Percentiles rank a stretch among this genome's conserved stretches.
Conservation (phyloP, 345 rosid species). For the Fremontodendron californicum region DNA sequence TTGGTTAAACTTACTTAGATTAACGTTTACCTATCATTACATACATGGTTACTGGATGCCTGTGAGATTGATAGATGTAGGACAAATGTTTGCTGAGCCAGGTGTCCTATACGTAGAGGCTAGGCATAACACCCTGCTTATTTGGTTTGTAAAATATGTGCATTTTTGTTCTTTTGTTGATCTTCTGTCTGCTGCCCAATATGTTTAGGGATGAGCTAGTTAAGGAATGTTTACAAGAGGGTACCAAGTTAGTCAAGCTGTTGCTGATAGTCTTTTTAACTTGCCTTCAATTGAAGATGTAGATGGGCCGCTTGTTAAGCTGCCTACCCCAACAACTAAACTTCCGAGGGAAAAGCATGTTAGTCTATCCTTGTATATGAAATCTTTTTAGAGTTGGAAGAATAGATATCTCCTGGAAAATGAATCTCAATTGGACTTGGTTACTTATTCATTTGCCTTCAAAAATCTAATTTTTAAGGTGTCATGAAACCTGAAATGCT, state of each 20-base stretch:
- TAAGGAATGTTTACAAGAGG: slow-evolving; percentile 49
- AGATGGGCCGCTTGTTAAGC: slow-evolving; percentile 72
- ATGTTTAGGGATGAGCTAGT: slow-evolving; percentile 59
- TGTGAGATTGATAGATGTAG: too few relatives aligned
- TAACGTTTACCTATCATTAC: too few relatives aligned
- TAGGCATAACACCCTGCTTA: too few relatives aligned
- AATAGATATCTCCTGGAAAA: background rate
- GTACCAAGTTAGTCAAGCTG: slow-evolving; percentile 60
- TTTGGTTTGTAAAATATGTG: slow-evolving; percentile 3
- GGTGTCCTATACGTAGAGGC: too few relatives aligned
- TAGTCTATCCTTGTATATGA: slow-evolving; percentile 18
- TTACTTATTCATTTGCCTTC: background rate
- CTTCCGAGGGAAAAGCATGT: slow-evolving; percentile 88
- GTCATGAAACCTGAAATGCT: background rate
- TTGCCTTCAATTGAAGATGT: slow-evolving; percentile 66
- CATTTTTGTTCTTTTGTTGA: background rate
- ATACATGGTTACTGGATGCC: too few relatives aligned
- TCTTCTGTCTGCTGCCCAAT: background rate
- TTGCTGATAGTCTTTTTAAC: slow-evolving; percentile 59
- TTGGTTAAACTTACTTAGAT: too few relatives aligned
- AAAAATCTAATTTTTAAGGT: background rate
- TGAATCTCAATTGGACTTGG: background rate
- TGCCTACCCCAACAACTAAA: slow-evolving; percentile 68
- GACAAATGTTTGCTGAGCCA: too few relatives aligned
- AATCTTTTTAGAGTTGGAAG: background rate